Evolutionary conservation across 345 rosid genomes (phyloP), one percentile per base, ranked within the genome.

Genomic region (Arabidopsis thaliana): DNA sequence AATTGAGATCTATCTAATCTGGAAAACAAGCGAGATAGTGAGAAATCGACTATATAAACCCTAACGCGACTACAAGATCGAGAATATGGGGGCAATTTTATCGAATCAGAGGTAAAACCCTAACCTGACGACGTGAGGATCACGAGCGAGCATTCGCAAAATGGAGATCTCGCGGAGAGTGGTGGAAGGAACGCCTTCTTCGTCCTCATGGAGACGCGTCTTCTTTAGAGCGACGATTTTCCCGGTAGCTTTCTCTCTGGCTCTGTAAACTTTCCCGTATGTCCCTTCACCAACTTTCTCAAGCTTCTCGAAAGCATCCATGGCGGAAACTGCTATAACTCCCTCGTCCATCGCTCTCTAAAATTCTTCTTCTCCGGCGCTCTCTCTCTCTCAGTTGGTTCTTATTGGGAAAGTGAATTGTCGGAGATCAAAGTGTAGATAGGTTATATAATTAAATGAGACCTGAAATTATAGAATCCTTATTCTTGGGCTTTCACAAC

Each of bases 241-340:
- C 4, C 98, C 97, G 0, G 98, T 95, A 16, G 98, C 91, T 79
- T 86, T 89, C 88, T 95, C 99, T 68, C 89, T 86, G 34, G 98
- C 98, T 83, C 97, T 82, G 86, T 95, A 95, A 1, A 95, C 98
- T 75, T 95, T 95, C 8, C 98, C 99, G 77, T 92, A 95, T 0
- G 99, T 95, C 28, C 99, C 99, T 72, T 95, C 99, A 22, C 99
- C 99, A 3, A 95, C 99, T 74, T 95, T 95, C 90, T 95, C 99
- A 23, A 95, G 88, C 83, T 95, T 95, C 84, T 95, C 97, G 78
- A 90, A 95, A 3, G 88, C 90, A 14, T 92, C 93, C 97, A 89
- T 95, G 42, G 85, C 96, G 28, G 97, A 92, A 37, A 84, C 78
- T 1, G 79, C 74, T 36, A 68, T 68, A 30, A 63, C 81, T 48